Conservation (phyloP, 495 filamentous ascomycete genomes). For the Neurospora tetraspora region DNA sequence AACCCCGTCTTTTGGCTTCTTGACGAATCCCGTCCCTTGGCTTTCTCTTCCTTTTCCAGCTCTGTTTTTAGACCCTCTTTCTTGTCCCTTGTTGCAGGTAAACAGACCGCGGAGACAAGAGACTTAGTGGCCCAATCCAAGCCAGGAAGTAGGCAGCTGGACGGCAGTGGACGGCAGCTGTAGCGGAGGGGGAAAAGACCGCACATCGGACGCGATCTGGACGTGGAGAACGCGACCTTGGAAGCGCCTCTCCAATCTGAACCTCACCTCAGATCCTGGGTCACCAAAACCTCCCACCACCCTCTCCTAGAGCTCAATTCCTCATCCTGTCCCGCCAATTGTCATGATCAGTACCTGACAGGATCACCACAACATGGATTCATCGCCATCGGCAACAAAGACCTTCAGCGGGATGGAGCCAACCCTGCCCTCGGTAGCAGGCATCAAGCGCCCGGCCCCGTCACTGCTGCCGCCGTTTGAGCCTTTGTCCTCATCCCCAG, state of each 20-base stretch:
- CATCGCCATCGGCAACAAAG: slow-evolving; percentile 13
- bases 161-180: neutral
- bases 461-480: slow-evolving; percentile 88
- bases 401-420: slow-evolving; percentile 18
- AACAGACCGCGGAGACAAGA: neutral
- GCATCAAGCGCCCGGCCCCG: slow-evolving; percentile 68
- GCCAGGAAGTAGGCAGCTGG: neutral
- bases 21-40: neutral
- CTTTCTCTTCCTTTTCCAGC: neutral
- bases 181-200: slow-evolving; percentile 3
- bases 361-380: slow-evolving; percentile 18
- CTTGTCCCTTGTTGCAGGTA: neutral
- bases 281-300: neutral
- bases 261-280: neutral
- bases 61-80: neutral
- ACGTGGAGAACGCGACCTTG: neutral
- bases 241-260: neutral
- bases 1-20: neutral
- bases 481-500: slow-evolving; percentile 80
- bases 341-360: slow-evolving; percentile 18
- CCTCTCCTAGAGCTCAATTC: neutral
- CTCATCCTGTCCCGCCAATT: slow-evolving; percentile 1
- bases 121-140: neutral
- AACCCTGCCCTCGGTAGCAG: slow-evolving; percentile 40
- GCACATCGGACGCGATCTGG: slow-evolving; percentile 2